Base-by-base conservation (phyloP, 306 rosid species). In the Quercus aquifolioides region DNA sequence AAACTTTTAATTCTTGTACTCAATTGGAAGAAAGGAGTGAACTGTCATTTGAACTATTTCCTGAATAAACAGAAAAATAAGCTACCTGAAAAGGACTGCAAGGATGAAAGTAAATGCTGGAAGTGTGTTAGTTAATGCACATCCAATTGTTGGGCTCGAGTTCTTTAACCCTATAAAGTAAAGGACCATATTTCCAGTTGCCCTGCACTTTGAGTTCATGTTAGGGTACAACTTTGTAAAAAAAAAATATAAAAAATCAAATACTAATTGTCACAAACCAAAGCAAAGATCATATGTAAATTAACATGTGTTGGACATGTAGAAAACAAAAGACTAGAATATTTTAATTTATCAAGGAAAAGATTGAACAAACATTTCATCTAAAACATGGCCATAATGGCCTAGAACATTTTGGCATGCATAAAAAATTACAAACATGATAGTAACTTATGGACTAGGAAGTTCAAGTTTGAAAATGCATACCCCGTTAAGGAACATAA, bases 21-120 rank as follows among this genome's bases (percentile, higher is more conserved):
- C 4, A 49, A 49, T 49, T 49, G 54, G 54, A 49, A 49, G 54
- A 49, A 49, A 49, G 54, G 7, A 13, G 28, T 13, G 26, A 1
- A 21, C 26, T 10, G 28, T 14, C 64, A 58, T 58, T 21, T 60
- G 11, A 35, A 63, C 30, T 28, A 26, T 1, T 63, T 63, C n/a
- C 19, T 30, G 78, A 38, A 57, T 9, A 5, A 25, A 11, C 21
- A 20, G 62, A 31, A 55, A n/a, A 55, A 54, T 20, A 62, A 67
- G 20, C 19, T 58, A 91, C 97, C 97, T 86, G 88, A 83, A 93
- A 54, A 95, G 0, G 20, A 87, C 55, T 30, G 98, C 98, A n/a
- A 95, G 91, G 57, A 93, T 6, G 75, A 95, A 91, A 28, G 99
- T 91, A 82, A 91, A 88, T n/a, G 98, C 97, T 9, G 99, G 99